phyloP scores from a whole-genome alignment of 179 eudicot genomes.

The Amaranthus tricolor region DNA sequence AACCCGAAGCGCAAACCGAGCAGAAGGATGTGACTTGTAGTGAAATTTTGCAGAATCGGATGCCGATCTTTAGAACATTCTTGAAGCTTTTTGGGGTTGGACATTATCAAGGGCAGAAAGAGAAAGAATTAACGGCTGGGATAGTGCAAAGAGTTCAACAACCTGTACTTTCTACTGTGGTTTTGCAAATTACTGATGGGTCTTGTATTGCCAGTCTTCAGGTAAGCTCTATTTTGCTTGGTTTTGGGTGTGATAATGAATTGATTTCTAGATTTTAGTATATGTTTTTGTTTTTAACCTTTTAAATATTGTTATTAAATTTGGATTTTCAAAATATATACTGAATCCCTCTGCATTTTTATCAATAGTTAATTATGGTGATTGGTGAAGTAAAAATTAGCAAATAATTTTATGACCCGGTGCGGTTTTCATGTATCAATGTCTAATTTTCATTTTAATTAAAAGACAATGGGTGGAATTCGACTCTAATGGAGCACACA shows the following conservation, averaged over 20 bases:
- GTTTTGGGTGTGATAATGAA: not conserved
- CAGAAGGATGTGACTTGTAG: slow-evolving; percentile 59
- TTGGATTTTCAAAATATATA: too few species aligned
- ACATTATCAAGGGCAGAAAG: slow-evolving; percentile 34
- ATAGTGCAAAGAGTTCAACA: slow-evolving; percentile 32
- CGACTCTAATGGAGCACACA: too few species aligned
- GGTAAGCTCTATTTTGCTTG: slow-evolving; percentile 35
- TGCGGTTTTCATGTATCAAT: too few species aligned
- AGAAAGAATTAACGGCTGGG: slow-evolving; percentile 29
- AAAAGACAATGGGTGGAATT: too few species aligned
- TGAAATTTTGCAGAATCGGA: slow-evolving; percentile 57
- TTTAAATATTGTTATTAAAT: too few species aligned
- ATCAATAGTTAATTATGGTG: too few species aligned
- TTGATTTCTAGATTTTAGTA: too few species aligned
- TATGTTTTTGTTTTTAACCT: too few species aligned
- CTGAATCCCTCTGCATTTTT: too few species aligned
- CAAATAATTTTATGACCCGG: too few species aligned
- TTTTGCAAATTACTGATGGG: slow-evolving; percentile 77
- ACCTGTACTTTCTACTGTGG: slow-evolving; percentile 38
- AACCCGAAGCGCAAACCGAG: slow-evolving; percentile 15
- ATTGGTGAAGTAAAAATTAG: too few species aligned
- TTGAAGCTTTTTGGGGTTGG: slow-evolving; percentile 65
- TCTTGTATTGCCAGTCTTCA: slow-evolving; percentile 68
- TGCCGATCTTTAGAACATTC: slow-evolving; percentile 62
- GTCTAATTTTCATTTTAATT: too few species aligned